A percentile compares a stretch with the other conserved stretches of the same genome.
phyloP scores from a whole-genome alignment of 768 basidiomycete genomes.

The Wakefieldia striispora region DNA sequence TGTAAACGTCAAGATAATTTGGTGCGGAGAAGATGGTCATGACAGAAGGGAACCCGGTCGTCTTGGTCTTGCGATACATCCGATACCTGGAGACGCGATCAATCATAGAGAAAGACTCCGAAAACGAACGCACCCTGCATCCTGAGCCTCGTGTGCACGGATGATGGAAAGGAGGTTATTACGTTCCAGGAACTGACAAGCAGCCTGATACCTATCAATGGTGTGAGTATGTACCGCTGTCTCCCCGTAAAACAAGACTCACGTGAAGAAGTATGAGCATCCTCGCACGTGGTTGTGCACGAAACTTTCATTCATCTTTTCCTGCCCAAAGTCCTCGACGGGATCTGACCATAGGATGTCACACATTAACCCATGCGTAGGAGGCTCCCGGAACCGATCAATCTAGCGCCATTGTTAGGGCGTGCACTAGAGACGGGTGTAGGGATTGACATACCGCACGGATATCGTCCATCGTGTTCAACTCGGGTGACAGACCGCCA shows the following conservation, averaged over 20 bases:
- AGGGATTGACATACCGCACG: slow-evolving; percentile 56
- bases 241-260: slow-evolving; percentile 16
- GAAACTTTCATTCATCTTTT: slow-evolving; percentile 88
- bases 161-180: slow-evolving; percentile 97
- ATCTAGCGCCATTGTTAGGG: slow-evolving; percentile 48
- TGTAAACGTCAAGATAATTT: slow-evolving; percentile 97
- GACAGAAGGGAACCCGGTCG: slow-evolving; percentile 97
- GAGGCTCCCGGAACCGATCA: slow-evolving; percentile 97
- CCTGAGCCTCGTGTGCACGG: slow-evolving; percentile 97
- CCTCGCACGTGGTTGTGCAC: slow-evolving; percentile 96
- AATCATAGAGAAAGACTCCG: not conserved
- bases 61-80: slow-evolving; percentile 98
- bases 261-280: slow-evolving; percentile 95
- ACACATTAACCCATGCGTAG: slow-evolving; percentile 96
- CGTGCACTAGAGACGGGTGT: not conserved
- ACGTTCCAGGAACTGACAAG: slow-evolving; percentile 94
- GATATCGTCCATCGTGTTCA: slow-evolving; percentile 94
- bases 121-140: slow-evolving; percentile 73
- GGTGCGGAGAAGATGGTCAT: slow-evolving; percentile 99
- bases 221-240: not conserved
- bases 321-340: slow-evolving; percentile 93
- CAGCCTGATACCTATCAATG: slow-evolving; percentile 80
- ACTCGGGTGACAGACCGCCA: slow-evolving; percentile 92
- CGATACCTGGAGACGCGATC: slow-evolving; percentile 60
- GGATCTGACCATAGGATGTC: slow-evolving; percentile 99